phyloP scores from a whole-genome alignment of 2,329 filamentous ascomycete genomes.

The Meredithiella fracta region DNA sequence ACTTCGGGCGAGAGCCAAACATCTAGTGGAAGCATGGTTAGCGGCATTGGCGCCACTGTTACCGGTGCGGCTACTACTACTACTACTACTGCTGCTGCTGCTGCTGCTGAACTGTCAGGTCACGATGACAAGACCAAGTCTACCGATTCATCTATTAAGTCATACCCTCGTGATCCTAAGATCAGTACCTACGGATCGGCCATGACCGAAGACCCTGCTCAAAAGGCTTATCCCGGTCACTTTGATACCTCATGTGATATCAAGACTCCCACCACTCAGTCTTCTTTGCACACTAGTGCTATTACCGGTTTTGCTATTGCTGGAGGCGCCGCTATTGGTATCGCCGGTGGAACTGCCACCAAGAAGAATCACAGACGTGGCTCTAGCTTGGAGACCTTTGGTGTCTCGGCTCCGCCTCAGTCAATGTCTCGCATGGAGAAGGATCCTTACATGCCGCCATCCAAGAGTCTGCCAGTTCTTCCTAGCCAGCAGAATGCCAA shows the following conservation, averaged over 20 bases:
- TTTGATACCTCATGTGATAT: background rate
- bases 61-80: slow-evolving; percentile 13
- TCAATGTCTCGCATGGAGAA: background rate
- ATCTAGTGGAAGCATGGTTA: slow-evolving; percentile 4
- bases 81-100: slow-evolving; percentile 11
- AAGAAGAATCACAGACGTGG: background rate
- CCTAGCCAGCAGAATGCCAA: background rate
- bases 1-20: background rate
- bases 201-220: background rate
- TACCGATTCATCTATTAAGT: background rate
- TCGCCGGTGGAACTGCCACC: background rate
- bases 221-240: too few relatives aligned
- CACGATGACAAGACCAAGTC: background rate
- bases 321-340: background rate
- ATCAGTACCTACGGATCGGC: background rate
- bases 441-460: background rate
- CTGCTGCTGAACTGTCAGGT: slow-evolving; percentile 8
- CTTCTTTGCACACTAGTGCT: background rate
- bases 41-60: slow-evolving; percentile 12
- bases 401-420: background rate
- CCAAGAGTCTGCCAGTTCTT: background rate
- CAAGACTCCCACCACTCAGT: background rate
- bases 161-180: background rate
- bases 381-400: background rate
- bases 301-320: background rate